Conservation (phyloP, 176 grass and related monocot genomes). For the Oropetium thomaeum region DNA sequence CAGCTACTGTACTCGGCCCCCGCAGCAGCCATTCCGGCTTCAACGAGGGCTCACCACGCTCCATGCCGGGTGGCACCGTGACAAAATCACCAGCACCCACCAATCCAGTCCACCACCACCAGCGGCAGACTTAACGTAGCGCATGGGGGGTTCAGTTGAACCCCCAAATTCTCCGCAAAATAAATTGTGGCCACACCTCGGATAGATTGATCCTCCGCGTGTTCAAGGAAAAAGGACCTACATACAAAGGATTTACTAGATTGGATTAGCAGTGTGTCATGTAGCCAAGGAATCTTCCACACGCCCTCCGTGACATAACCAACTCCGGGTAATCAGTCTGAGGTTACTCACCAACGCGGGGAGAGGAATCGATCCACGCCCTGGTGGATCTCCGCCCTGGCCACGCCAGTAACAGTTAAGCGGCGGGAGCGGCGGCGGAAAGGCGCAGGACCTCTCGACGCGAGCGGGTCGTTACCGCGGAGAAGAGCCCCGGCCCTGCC, state of each 20-base stretch:
- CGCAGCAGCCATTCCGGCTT: conserved; percentile 66
- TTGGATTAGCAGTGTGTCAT: conserved; percentile 1
- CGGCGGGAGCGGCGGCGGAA: neutral
- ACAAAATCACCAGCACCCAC: conserved; percentile 23
- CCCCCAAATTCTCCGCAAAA: neutral
- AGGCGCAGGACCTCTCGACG: neutral
- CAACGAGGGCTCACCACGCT: conserved; percentile 57
- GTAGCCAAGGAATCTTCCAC: neutral
- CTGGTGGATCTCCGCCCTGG: conserved; percentile 22
- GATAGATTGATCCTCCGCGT: neutral
- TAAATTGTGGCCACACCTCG: neutral
- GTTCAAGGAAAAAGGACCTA: neutral
- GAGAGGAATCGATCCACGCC: conserved; percentile 18
- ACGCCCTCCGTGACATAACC: neutral
- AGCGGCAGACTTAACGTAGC: conserved; percentile 33
- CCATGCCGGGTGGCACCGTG: conserved; percentile 36
- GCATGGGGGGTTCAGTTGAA: conserved; percentile 36
- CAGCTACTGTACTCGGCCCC: conserved; percentile 6
- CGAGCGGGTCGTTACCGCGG: conserved; percentile 2
- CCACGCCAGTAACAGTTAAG: neutral
- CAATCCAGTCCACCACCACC: conserved; percentile 39
- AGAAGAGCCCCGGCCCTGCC: neutral
- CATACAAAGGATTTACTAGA: neutral
- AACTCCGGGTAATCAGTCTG: neutral
- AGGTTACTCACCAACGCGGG: conserved; percentile 23